Percentiles rank a stretch among this genome's conserved stretches.
phyloP scores from a whole-genome alignment of 2,329 filamentous ascomycete species.

The Colletotrichum spaethianum region DNA sequence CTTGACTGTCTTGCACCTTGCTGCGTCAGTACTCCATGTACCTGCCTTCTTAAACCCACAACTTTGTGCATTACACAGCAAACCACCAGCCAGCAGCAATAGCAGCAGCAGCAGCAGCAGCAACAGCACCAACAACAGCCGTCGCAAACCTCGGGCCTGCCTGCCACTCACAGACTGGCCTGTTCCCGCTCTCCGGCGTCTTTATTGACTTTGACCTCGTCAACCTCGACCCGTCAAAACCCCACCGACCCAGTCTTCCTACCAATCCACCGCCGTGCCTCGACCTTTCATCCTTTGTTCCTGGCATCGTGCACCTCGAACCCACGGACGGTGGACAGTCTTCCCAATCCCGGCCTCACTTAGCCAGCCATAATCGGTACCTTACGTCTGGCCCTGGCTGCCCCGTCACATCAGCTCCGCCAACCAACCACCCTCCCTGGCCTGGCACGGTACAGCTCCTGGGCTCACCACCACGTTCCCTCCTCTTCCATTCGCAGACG shows the following conservation, averaged over 20 bases:
- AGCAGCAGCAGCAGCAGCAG: neutral
- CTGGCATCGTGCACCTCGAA: slow-evolving; percentile 20
- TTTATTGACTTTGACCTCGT: slow-evolving; percentile 33
- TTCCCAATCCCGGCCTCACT: slow-evolving; percentile 9
- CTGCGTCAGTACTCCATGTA: neutral
- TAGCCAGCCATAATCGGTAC: slow-evolving; percentile 36
- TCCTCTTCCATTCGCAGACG: slow-evolving; percentile 22
- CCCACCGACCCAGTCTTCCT: slow-evolving; percentile 14
- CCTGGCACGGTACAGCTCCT: neutral
- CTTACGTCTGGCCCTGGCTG: slow-evolving; percentile 35
- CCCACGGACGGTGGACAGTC: slow-evolving; percentile 19
- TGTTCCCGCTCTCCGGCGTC: slow-evolving; percentile 16
- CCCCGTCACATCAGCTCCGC: slow-evolving; percentile 25
- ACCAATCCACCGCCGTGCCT: slow-evolving; percentile 25
- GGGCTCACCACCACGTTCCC: slow-evolving; percentile 27
- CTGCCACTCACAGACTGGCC: slow-evolving; percentile 17
- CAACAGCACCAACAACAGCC: slow-evolving; percentile 13
- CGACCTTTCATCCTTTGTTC: slow-evolving; percentile 35
- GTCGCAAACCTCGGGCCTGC: slow-evolving; percentile 23
- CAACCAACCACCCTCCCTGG: slow-evolving; percentile 31
- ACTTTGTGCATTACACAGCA: slow-evolving; percentile 4
- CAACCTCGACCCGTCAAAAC: slow-evolving; percentile 24
- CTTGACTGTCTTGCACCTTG: neutral
- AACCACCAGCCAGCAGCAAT: neutral
- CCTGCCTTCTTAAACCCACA: neutral